phyloP scores from a whole-genome alignment of 1,139 yeast genomes.

The Geotrichum cucujoidarum region DNA sequence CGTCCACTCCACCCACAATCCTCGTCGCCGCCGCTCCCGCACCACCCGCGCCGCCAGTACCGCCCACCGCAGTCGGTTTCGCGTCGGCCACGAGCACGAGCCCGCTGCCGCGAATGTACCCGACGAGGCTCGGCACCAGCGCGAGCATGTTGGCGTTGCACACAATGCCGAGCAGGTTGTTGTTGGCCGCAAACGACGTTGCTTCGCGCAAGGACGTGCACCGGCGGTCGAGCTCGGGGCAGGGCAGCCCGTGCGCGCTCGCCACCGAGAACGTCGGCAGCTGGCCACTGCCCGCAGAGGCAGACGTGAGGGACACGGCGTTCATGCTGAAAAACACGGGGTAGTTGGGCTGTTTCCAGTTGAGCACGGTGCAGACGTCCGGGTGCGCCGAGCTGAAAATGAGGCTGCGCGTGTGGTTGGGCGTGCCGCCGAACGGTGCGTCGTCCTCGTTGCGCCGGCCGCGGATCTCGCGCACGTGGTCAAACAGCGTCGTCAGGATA shows the following conservation, averaged over 20 bases:
- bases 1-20: conserved; percentile 56
- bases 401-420: conserved; percentile 48
- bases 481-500: conserved; percentile 66
- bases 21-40: too few relatives aligned
- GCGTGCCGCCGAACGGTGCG: conserved; percentile 22
- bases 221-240: conserved; percentile 39
- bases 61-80: conserved; percentile 23
- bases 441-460: conserved; percentile 20
- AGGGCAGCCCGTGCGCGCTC: conserved; percentile 37
- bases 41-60: conserved; percentile 23
- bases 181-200: conserved; percentile 66
- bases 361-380: conserved; percentile 80
- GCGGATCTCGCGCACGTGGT: conserved; percentile 52
- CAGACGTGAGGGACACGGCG: conserved; percentile 23
- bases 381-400: conserved; percentile 85
- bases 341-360: conserved; percentile 98
- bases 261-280: conserved; percentile 23
- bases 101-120: conserved; percentile 74
- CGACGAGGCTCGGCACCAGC: conserved; percentile 71
- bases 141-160: conserved; percentile 66
- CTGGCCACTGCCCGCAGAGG: conserved; percentile 35
- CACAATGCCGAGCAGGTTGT: conserved; percentile 79
- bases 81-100: conserved; percentile 67
- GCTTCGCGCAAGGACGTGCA: conserved; percentile 58
- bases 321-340: conserved; percentile 86